Base-by-base conservation (phyloP, 345 rosid species). In the Euphorbia lathyris region DNA sequence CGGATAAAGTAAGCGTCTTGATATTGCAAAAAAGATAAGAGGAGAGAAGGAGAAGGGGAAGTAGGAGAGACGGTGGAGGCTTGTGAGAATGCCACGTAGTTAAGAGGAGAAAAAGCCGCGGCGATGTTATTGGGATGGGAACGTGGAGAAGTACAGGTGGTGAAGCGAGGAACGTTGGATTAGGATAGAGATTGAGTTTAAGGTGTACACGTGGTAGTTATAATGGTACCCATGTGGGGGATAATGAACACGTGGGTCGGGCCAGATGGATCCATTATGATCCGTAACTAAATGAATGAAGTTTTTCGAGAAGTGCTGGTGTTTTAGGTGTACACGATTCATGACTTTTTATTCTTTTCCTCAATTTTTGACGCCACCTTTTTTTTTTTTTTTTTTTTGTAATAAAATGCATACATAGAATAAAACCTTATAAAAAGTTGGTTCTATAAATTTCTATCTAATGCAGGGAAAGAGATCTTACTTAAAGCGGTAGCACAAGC, bases 221-320 rank as follows among this genome's bases (percentile, higher is more conserved):
- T 57, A 11, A 26, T 43, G 13, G 42, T 10, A 11, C 17, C 27
- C 51, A 43, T 16, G 64, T 57, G n/a, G 26, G n/a, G 26, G 26
- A 23, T 1, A 67, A 55, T 1, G 59, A 22, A 25, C 71, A 67
- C 51, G 62, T 67, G 63, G 71, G 22, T 52, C 20, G 7, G 2
- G 20, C 3, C 36, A 20, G 58, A 19, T 30, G 27, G 17, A 4
- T 66, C 43, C 22, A 34, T 60, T 32, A 29, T 4, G 20, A 8
- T 5, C 1, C 25, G 2, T 3, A 12, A 1, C 9, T 40, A 40
- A 40, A 40, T 40, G 9, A 14, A 26, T 27, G n/a, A 32, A 17
- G 5, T 7, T 62, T n/a, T 62, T 38, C 9, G 2, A 62, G 66
- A 62, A 62, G 66, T 26, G 7, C 14, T 23, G 10, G 30, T 22